Base-by-base conservation (phyloP, 2,329 filamentous ascomycete species). In the Leptographium wingfieldii region DNA sequence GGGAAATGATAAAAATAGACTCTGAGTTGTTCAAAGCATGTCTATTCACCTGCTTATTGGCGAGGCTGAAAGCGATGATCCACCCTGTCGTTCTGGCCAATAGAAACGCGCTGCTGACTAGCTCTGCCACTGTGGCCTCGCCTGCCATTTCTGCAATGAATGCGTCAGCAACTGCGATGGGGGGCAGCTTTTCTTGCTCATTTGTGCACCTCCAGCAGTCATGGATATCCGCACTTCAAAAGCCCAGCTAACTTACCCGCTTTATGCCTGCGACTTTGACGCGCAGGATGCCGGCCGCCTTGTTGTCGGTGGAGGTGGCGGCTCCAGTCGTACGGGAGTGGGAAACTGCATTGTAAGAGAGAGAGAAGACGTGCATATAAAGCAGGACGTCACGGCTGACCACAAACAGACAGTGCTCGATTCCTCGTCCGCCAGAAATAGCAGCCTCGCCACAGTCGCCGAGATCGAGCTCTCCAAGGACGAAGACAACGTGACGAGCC, bases 251-350 rank as follows among this genome's bases (percentile, higher is more conserved):
- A 82, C 84, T 61, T 96, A 92, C 72, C 92, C 92, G 56, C 81
- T 95, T 61, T 96, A 91, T 72, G 84, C 87, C 60, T 88, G 90
- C 70, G 91, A 91, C 69, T 96, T 95, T 72, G 90, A 95, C 69
- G 89, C 87, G 57, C 81, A 86, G 68, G 85, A 95, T 74, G 80
- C 86, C 62, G 82, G 82, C 64, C 85, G 85, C 64, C 78, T 96
- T 29, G 76, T 96, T 10, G 88, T 96, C 46, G 90, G 87, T 62
- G 92, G 92, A 58, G 92, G 92, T 63, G 92, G 92, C 65, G 92
- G 92, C 57, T 85, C 89, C 64, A 85, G 88, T 56, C 83, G 84
- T 65, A 90, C 83, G 65, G 91, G 90, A 53, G 88, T 96, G 27
- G 84, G 85, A 60, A 96, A 96, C 77, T 90, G 90, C 73, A 90